A percentile compares a stretch with the other conserved stretches of the same genome.
These are phyloP conservation scores for Neurospora africana DNA, from an alignment of 495 filamentous ascomycete genomes.

Conservation along the genomic window DNA sequence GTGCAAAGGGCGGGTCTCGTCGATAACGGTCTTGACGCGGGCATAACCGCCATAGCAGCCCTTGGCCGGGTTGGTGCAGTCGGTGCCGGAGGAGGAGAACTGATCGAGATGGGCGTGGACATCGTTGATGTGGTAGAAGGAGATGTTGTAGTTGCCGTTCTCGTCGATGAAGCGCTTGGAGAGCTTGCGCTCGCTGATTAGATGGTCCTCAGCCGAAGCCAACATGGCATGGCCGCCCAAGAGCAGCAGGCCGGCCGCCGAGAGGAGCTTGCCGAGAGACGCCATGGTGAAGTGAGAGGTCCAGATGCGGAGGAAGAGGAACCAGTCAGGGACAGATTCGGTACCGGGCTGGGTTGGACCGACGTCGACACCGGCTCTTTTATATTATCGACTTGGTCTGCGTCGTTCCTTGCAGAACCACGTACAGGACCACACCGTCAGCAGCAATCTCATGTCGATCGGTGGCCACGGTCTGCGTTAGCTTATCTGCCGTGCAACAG, in stretches of 20 bases:
- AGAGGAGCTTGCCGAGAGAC: conserved; percentile 2
- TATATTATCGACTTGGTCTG: not conserved
- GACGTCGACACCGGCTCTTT: not conserved
- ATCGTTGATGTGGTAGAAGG: conserved; percentile 54
- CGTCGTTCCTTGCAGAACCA: not conserved
- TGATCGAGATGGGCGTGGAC: conserved; percentile 51
- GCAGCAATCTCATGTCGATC: not conserved
- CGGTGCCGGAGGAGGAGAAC: conserved; percentile 43
- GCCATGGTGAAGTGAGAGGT: not conserved
- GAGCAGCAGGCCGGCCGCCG: conserved; percentile 2
- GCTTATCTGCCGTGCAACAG: not conserved
- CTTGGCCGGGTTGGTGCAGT: conserved; percentile 37
- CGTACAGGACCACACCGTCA: not conserved
- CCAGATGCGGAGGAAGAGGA: not conserved
- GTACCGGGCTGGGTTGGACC: not conserved
- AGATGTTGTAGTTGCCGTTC: conserved; percentile 45
- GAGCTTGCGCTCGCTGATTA: conserved; percentile 29
- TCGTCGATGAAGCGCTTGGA: conserved; percentile 41
- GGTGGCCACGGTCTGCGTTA: not conserved
- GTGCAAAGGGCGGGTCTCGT: conserved; percentile 38
- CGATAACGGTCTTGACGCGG: conserved; percentile 41
- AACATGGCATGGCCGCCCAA: not conserved
- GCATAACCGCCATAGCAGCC: conserved; percentile 52
- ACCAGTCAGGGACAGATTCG: not conserved
- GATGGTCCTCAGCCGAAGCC: conserved; percentile 20